phyloP scores from a whole-genome alignment of 306 rosid genomes.

The Carpinus fangiana region DNA sequence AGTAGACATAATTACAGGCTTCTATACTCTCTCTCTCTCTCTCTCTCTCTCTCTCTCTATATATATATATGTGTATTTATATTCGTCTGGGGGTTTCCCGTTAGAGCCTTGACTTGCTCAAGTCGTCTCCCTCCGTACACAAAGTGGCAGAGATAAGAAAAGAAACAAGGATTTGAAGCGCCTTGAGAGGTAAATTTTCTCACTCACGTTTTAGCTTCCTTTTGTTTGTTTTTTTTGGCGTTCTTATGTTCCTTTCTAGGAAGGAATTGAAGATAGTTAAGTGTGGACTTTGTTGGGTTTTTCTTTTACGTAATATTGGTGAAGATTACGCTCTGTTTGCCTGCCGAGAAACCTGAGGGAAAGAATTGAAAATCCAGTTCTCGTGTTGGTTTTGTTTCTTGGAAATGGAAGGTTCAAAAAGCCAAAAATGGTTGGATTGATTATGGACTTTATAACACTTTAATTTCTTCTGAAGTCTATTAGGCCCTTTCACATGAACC shows the following conservation, averaged over 20 bases:
- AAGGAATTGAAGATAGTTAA: background rate
- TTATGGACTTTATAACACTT: background rate
- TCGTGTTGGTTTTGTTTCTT: background rate
- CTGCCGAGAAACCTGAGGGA: conserved; percentile 1
- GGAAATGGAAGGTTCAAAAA: background rate
- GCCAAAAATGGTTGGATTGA: background rate
- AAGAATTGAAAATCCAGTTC: background rate
- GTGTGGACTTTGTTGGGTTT: background rate
- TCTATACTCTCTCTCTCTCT: too few relatives aligned
- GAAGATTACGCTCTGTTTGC: conserved; percentile 4
- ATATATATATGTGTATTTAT: background rate
- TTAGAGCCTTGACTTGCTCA: conserved; percentile 27
- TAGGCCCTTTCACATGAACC: background rate
- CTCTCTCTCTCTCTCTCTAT: too few relatives aligned
- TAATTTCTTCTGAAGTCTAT: background rate
- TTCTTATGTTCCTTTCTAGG: background rate
- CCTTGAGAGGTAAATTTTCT: conserved; percentile 2
- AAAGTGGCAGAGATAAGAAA: background rate
- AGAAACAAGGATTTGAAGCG: background rate
- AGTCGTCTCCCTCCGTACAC: conserved; percentile 25
- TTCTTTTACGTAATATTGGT: background rate
- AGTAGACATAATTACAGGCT: background rate
- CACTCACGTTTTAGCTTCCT: background rate
- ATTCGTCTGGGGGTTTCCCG: conserved; percentile 2
- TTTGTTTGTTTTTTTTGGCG: background rate